Evolutionary conservation across 768 basidiomycete genomes (phyloP).

Genomic region (Leccinum truebloodii): DNA sequence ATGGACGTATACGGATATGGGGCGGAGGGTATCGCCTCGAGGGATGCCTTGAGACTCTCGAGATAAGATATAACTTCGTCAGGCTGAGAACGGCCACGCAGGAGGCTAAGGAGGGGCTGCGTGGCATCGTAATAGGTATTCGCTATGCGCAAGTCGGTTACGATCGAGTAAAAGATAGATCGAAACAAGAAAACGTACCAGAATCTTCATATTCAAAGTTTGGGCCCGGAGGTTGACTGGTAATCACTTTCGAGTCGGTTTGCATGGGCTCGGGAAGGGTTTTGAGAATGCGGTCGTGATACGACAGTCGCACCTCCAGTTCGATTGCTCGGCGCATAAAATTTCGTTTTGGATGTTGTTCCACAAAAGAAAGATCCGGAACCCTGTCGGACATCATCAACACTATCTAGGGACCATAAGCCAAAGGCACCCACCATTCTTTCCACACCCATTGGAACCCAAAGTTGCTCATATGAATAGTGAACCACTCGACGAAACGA

Average conservation of each 20-base stretch:
- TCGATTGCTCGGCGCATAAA: constrained; percentile 89
- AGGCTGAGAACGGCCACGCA: constrained; percentile 78
- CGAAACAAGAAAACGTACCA: constrained; percentile 41
- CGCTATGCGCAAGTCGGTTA: constrained; percentile 42
- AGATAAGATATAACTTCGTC: constrained; percentile 80
- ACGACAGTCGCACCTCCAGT: constrained; percentile 87
- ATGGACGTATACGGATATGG: constrained; percentile 46
- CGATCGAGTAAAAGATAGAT: neutral
- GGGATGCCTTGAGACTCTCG: constrained; percentile 62
- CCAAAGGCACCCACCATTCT: constrained; percentile 71
- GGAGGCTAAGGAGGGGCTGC: constrained; percentile 70
- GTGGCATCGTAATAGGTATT: constrained; percentile 81
- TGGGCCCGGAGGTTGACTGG: constrained; percentile 73
- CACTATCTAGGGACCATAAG: neutral
- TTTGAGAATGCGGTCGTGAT: constrained; percentile 89
- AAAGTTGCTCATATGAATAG: constrained; percentile 96
- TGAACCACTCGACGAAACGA: constrained; percentile 93
- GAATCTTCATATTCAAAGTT: constrained; percentile 84
- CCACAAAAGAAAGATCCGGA: constrained; percentile 71
- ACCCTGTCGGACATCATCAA: constrained; percentile 56
- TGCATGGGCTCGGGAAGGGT: constrained; percentile 87
- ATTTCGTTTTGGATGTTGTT: constrained; percentile 81
- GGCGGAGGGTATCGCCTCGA: constrained; percentile 58
- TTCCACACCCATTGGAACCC: constrained; percentile 99
- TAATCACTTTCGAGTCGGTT: constrained; percentile 59